Conservation (phyloP, 495 filamentous ascomycete species). For the Podospora australis region DNA sequence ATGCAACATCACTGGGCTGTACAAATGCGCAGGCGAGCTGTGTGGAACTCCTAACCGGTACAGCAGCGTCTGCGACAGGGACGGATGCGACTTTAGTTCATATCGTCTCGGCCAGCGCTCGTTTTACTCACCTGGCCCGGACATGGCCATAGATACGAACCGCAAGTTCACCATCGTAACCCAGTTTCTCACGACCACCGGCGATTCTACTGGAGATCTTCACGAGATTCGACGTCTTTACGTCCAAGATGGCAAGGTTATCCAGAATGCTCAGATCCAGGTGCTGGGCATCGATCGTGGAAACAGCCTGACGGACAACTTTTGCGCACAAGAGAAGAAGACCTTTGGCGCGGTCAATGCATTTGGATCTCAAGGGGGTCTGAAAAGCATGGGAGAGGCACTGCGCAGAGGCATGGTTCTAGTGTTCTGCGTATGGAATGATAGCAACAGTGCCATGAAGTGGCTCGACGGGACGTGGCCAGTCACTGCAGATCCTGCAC, state of each 20-base stretch:
- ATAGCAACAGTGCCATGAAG: slow-evolving; percentile 50
- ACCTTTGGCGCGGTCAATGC: slow-evolving; percentile 30
- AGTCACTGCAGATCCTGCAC: neutral
- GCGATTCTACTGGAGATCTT: slow-evolving; percentile 43
- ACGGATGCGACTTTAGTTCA: slow-evolving; percentile 59
- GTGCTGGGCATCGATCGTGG: neutral
- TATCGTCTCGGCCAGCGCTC: slow-evolving; percentile 43
- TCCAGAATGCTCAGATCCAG: slow-evolving; percentile 26
- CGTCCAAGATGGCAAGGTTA: slow-evolving; percentile 53
- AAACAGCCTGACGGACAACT: slow-evolving; percentile 34
- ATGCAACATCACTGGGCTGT: slow-evolving; percentile 41
- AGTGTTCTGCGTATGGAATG: slow-evolving; percentile 60
- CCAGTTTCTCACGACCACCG: slow-evolving; percentile 53
- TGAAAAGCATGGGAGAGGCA: slow-evolving; percentile 51
- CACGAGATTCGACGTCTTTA: slow-evolving; percentile 55
- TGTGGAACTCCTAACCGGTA: slow-evolving; percentile 18
- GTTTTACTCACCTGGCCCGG: slow-evolving; percentile 52
- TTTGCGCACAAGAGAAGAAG: slow-evolving; percentile 56
- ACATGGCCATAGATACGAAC: slow-evolving; percentile 52
- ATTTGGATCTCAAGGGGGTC: slow-evolving; percentile 40
- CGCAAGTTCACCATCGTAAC: slow-evolving; percentile 60
- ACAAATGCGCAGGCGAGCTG: slow-evolving; percentile 45
- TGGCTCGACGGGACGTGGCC: slow-evolving; percentile 50
- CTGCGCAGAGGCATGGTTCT: slow-evolving; percentile 59
- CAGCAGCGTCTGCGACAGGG: slow-evolving; percentile 57